Evolutionary conservation across 164 flowering plant species (phyloP).

Genomic region (Stephania japonica): DNA sequence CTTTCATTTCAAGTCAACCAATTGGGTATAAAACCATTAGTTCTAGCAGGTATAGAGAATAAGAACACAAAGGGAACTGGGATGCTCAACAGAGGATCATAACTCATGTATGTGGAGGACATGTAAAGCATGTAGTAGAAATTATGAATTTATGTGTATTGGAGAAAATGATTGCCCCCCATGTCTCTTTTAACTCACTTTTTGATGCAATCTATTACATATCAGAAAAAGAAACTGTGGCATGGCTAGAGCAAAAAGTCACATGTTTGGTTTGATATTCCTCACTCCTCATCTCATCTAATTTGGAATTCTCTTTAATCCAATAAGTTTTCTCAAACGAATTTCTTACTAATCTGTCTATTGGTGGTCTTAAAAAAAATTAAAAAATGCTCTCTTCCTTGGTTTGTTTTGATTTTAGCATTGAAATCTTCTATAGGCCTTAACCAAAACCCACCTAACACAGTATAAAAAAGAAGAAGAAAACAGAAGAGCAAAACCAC

Average conservation of each 20-base stretch:
- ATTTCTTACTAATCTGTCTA: background rate
- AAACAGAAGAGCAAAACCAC: conserved; percentile 41
- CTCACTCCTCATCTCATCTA: background rate
- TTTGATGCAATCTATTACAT: too few relatives aligned
- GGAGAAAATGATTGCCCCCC: too few relatives aligned
- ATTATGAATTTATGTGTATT: too few relatives aligned
- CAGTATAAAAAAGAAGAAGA: conserved; percentile 39
- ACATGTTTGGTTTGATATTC: background rate
- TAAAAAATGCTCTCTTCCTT: background rate
- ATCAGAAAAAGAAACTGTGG: too few relatives aligned
- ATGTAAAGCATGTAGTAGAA: too few relatives aligned
- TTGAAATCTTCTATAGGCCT: conserved; percentile 12
- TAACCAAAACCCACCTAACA: conserved; percentile 66
- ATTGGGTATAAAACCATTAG: conserved; percentile 37
- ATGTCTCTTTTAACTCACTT: too few relatives aligned
- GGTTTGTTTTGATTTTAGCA: background rate
- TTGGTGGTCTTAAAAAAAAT: too few relatives aligned
- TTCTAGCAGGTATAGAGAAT: background rate
- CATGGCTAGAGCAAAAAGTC: background rate
- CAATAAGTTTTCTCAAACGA: background rate
- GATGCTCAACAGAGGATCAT: background rate
- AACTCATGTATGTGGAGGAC: background rate
- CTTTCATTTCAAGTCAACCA: conserved; percentile 23
- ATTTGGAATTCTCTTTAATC: background rate
- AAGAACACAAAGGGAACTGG: background rate